These are phyloP conservation scores for Phaeodactylum tricornutum DNA, from an alignment of 108 stramenopile genomes.

Conservation along the genomic window DNA sequence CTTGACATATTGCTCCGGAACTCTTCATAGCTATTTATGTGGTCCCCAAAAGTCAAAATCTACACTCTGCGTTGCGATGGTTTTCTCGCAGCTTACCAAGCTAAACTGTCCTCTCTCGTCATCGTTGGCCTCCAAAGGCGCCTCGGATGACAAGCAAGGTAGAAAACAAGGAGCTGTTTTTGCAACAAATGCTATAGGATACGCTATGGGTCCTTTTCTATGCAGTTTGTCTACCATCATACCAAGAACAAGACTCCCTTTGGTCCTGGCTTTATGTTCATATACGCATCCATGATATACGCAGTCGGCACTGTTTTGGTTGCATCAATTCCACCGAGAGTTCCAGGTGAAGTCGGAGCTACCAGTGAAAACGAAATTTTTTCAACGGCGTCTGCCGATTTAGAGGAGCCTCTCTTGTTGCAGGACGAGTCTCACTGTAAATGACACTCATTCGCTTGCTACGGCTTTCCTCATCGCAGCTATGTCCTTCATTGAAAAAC, in stretches of 20 bases:
- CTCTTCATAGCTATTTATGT: constrained; percentile 44
- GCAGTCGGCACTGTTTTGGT: constrained; percentile 38
- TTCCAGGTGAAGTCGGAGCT: too few species aligned
- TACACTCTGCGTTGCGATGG: constrained; percentile 38
- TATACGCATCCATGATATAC: constrained; percentile 55
- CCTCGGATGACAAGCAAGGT: constrained; percentile 52
- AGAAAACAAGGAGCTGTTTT: constrained; percentile 70
- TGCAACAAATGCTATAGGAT: constrained; percentile 50
- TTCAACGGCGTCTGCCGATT: background rate
- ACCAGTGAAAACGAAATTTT: too few species aligned
- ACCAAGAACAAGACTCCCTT: constrained; percentile 37
- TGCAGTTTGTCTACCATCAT: constrained; percentile 50
- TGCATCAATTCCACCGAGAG: constrained; percentile 17
- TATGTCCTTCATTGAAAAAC: too few species aligned
- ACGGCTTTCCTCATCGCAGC: too few species aligned
- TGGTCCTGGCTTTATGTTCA: constrained; percentile 72
- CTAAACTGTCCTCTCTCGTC: constrained; percentile 60
- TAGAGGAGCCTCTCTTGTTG: background rate
- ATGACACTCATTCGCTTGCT: too few species aligned
- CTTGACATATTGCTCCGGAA: constrained; percentile 47
- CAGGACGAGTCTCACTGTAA: too few species aligned
- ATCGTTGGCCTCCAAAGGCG: constrained; percentile 59
- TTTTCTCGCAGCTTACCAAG: constrained; percentile 55
- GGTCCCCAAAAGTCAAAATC: constrained; percentile 47
- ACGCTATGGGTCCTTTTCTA: constrained; percentile 61